These are phyloP conservation scores for Rhododendron molle DNA, from an alignment of 148 eudicot genomes.

Conservation along the genomic window DNA sequence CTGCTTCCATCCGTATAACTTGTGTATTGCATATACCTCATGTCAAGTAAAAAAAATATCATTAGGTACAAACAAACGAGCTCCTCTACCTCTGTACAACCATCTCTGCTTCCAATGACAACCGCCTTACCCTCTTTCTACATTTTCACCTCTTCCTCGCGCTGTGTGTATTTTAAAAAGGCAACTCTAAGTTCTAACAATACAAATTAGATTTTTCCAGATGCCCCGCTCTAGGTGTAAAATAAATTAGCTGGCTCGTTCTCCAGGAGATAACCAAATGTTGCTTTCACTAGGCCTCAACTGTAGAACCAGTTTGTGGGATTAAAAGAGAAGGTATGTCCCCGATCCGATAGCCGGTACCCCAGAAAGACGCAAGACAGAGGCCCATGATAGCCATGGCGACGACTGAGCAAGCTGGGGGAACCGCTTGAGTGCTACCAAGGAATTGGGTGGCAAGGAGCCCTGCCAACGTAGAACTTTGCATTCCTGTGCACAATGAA, in stretches of 20 bases:
- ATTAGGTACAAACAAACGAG: neutral
- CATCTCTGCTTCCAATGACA: neutral
- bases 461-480: conserved; percentile 95
- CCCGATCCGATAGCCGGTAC: conserved; percentile 64
- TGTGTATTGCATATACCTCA: conserved; percentile 10
- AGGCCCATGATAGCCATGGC: conserved; percentile 99
- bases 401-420: conserved; percentile 94
- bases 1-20: neutral
- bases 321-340: conserved; percentile 37
- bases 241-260: neutral
- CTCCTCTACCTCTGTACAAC: conserved; percentile 5
- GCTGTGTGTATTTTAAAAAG: neutral
- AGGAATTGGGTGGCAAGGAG: conserved; percentile 92
- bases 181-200: neutral
- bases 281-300: conserved; percentile 27
- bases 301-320: conserved; percentile 42
- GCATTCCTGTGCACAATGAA: conserved; percentile 96
- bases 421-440: conserved; percentile 85
- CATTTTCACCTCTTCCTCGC: neutral
- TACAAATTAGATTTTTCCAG: neutral
- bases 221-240: neutral
- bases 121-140: neutral
- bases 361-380: conserved; percentile 92
- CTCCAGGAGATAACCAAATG: neutral
- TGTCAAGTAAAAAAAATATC: neutral